These are phyloP conservation scores for Pontederia paniculata DNA, from an alignment of 176 grass and related monocot species.

Conservation along the genomic window DNA sequence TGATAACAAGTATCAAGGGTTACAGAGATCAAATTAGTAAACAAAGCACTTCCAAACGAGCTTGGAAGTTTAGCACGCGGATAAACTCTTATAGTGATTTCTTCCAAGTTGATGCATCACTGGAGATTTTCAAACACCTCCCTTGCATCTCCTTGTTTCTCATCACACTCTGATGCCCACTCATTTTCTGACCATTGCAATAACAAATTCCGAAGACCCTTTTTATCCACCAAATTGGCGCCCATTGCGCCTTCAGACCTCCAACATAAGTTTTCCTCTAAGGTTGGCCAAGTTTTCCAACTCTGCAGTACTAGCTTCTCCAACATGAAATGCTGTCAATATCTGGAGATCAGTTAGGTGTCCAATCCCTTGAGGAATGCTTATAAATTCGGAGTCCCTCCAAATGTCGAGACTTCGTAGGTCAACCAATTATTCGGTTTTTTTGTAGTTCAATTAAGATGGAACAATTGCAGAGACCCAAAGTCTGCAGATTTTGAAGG, in stretches of 20 bases:
- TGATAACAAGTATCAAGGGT: conserved; percentile 19
- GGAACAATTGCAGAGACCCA: conserved; percentile 21
- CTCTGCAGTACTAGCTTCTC: conserved; percentile 7
- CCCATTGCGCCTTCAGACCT: conserved; percentile 1
- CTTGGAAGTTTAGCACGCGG: conserved; percentile 12
- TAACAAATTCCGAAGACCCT: conserved; percentile 6
- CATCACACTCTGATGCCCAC: conserved; percentile 1
- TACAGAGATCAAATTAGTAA: conserved; percentile 12
- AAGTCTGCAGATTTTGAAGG: conserved; percentile 29
- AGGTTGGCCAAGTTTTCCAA: conserved; percentile 7
- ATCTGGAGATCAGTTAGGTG: too few species aligned
- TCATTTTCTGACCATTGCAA: conserved; percentile 20
- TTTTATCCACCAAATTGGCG: conserved; percentile 21
- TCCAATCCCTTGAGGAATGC: too few species aligned
- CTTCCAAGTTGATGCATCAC: conserved; percentile 19
- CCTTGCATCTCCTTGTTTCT: neutral
- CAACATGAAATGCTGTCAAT: conserved; percentile 20
- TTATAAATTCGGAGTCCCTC: too few species aligned
- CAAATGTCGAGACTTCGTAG: too few species aligned
- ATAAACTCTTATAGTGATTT: conserved; percentile 29
- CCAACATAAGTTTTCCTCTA: neutral
- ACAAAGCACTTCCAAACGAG: conserved; percentile 22
- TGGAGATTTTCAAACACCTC: conserved; percentile 28
- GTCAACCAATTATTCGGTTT: conserved; percentile 27
- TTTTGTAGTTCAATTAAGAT: conserved; percentile 20